Evolutionary conservation across 106 monocot genomes (phyloP), one percentile per base, ranked within the genome.

Genomic region (Phalaenopsis aphrodite): DNA sequence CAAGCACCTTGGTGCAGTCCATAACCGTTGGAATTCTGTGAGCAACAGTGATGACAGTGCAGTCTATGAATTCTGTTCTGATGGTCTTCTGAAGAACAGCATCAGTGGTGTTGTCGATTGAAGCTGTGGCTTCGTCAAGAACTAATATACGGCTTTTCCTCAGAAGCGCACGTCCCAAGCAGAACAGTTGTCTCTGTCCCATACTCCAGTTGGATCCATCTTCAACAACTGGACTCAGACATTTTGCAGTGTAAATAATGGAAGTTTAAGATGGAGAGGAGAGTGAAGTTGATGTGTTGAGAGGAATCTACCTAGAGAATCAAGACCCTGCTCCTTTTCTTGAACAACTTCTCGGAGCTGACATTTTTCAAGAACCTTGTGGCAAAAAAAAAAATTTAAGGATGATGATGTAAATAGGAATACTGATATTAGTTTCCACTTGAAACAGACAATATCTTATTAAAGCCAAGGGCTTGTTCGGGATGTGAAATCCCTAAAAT

Each of bases 121-220:
- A 98, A 47, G 98, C 98, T 38, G 98, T 98, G 18, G 98, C 98
- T 82, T 98, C 98, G 81, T 98, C 98, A 48, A 98, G 94, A 6
- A 94, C 92, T 19, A 98, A 64, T 79, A 98, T 94, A 0, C 83
- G 86, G 66, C 92, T 89, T 84, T 90, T 86, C 83, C 82, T 92
- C 48, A 98, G 69, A 39, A 98, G 76, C 45, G 98, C 92, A 42
- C 94, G 88, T 0, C 98, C 92, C 75, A 98, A 83, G 78, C 98
- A 98, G 77, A 98, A 98, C 41, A 98, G 78, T 75, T 98, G 98
- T 6, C 94, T 58, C 58, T 98, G 98, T 11, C 98, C 98, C 86
- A 94, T 88, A 84, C 98, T 98, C 98, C 98, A 98, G 61, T 98
- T 98, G 10, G 90, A 90, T 77, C 98, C 98, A 78, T 92, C 94